Conservation (phyloP, 1,284 basidiomycete genomes). For the Heterobasidion annosum region DNA sequence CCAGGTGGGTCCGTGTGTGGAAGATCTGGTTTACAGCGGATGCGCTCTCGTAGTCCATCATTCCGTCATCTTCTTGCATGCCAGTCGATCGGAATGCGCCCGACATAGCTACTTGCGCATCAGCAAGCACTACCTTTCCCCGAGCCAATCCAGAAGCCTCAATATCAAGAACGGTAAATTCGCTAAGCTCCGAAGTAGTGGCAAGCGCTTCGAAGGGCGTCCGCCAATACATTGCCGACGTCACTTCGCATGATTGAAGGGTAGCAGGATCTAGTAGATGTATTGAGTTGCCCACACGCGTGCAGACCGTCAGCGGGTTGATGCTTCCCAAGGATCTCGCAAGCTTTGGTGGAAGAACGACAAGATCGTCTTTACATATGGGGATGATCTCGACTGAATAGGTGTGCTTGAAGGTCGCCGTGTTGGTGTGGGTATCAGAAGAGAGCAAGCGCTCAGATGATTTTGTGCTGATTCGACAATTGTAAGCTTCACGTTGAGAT, state of each 20-base stretch:
- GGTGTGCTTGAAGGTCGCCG: constrained; percentile 96
- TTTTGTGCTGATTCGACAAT: constrained; percentile 54
- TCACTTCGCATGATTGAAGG: constrained; percentile 77
- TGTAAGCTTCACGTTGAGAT: not conserved
- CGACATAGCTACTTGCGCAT: constrained; percentile 88
- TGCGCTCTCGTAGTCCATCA: constrained; percentile 52
- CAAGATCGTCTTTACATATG: constrained; percentile 96
- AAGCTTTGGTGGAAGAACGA: constrained; percentile 80
- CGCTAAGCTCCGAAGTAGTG: constrained; percentile 78
- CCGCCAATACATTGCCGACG: constrained; percentile 85
- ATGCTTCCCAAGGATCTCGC: constrained; percentile 86
- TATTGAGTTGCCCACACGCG: constrained; percentile 86
- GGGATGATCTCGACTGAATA: constrained; percentile 97
- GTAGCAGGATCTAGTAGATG: constrained; percentile 89
- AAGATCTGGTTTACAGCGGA: constrained; percentile 70
- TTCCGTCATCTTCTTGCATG: constrained; percentile 30
- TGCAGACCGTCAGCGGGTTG: constrained; percentile 79
- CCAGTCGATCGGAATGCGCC: constrained; percentile 61
- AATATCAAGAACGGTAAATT: constrained; percentile 93
- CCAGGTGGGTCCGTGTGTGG: constrained; percentile 95
- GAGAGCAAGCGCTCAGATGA: constrained; percentile 91
- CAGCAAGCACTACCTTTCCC: constrained; percentile 81
- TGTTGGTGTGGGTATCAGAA: constrained; percentile 85
- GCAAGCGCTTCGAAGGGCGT: constrained; percentile 82
- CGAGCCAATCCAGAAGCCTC: constrained; percentile 63